Evolutionary conservation across 1,139 yeast species (phyloP).

Genomic region (Suhomyces wounanorum): DNA sequence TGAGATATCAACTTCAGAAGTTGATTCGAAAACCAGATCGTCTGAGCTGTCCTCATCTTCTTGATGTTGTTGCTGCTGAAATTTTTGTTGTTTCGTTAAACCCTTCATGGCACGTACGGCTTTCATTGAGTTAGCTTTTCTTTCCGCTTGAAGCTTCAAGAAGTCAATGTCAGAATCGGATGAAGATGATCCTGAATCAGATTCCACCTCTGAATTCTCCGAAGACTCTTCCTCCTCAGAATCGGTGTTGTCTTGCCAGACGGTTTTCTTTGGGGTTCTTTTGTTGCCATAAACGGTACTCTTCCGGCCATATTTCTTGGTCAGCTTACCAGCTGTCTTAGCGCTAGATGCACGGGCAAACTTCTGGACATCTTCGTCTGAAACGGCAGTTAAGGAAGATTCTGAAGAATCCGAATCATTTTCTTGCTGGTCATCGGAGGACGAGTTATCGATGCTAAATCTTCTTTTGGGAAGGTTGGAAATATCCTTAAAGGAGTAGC

Average conservation of each 20-base stretch:
- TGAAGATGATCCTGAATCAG: constrained; percentile 41
- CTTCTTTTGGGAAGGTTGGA: constrained; percentile 26
- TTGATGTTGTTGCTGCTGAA: background rate
- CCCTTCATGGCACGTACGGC: constrained; percentile 50
- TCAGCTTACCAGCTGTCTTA: constrained; percentile 11
- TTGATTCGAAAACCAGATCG: constrained; percentile 12
- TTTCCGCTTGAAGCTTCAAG: constrained; percentile 66
- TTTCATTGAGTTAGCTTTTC: constrained; percentile 56
- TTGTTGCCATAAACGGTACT: constrained; percentile 21
- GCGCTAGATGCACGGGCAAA: constrained; percentile 10
- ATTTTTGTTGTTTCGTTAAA: constrained; percentile 17
- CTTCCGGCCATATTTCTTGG: constrained; percentile 7
- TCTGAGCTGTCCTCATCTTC: constrained; percentile 7
- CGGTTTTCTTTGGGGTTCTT: constrained; percentile 30
- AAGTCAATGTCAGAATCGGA: constrained; percentile 74
- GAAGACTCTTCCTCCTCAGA: constrained; percentile 10
- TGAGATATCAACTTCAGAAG: constrained; percentile 15
- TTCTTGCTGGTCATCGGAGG: constrained; percentile 18
- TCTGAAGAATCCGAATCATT: constrained; percentile 23
- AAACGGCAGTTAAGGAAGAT: constrained; percentile 46
- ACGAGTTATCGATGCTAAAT: constrained; percentile 46
- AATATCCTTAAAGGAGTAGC: constrained; percentile 19
- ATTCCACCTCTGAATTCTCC: constrained; percentile 33
- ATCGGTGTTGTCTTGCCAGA: constrained; percentile 28
- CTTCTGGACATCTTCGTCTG: constrained; percentile 33